These are phyloP conservation scores for Trypanosoma platydactyli DNA, from an alignment of 208 protist genomes.

Conservation along the genomic window DNA sequence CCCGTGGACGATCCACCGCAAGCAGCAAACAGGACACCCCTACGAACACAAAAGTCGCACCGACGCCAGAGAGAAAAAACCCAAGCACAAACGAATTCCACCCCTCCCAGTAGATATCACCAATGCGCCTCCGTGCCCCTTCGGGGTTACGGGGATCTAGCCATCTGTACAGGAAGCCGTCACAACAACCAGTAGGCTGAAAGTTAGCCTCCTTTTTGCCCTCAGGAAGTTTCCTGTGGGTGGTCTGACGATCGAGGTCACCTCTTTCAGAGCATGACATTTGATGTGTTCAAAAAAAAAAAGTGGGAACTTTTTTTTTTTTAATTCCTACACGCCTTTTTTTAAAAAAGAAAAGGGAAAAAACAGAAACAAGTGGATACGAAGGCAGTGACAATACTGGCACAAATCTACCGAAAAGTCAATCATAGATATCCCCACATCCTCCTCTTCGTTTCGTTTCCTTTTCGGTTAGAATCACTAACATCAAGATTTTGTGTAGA, in stretches of 20 bases:
- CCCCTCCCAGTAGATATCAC: constrained; percentile 74
- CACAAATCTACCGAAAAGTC: not conserved
- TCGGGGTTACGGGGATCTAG: constrained; percentile 50
- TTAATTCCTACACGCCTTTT: not conserved
- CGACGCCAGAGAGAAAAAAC: constrained; percentile 69
- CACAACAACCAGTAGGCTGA: not conserved
- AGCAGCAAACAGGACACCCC: constrained; percentile 32
- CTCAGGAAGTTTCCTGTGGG: not conserved
- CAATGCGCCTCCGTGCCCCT: constrained; percentile 53
- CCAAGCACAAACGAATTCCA: constrained; percentile 60
- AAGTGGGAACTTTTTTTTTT: not conserved
- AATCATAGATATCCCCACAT: not conserved
- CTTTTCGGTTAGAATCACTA: too few species aligned
- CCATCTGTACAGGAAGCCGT: constrained; percentile 17
- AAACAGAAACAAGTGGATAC: not conserved
- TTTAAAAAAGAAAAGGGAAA: not conserved
- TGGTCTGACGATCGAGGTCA: not conserved
- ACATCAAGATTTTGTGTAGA: too few species aligned
- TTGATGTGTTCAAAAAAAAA: too few species aligned
- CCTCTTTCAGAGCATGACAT: not conserved
- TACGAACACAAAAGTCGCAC: constrained; percentile 45
- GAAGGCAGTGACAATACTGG: not conserved
- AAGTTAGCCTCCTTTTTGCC: not conserved
- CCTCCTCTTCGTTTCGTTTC: too few species aligned
- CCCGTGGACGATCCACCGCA: constrained; percentile 41